Evolutionary conservation across 345 rosid genomes (phyloP), one percentile per base, ranked within the genome.

Genomic region (Melaleuca quinquenervia): DNA sequence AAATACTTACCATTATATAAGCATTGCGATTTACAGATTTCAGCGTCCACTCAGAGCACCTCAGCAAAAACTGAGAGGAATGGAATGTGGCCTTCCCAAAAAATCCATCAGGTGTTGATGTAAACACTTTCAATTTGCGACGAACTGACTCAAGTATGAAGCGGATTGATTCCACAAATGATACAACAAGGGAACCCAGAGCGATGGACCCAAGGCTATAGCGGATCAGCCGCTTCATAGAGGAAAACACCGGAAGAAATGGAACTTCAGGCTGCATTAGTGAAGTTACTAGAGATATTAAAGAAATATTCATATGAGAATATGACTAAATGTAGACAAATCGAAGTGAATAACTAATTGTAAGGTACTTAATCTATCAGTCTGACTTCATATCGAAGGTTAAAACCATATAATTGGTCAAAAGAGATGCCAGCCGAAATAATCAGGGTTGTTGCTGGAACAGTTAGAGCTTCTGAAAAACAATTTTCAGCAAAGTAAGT

Each of bases 141-240:
- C 99, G 96, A 90, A 94, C 87, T n/a, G 95, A 93, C 88, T 97
- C 99, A 0, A 97, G 98, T 70, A 97, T 94, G 87, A 96, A 94
- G 88, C 96, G 94, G 87, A 97, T 89, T 64, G 99, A 96, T 90
- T 94, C 99, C 90, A 97, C 98, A 89, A 96, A 94, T 45, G 98
- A 93, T 24, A 95, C 96, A 55, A 94, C 86, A 84, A 97, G 93
- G 82, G 99, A 97, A 82, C 99, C 99, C 82, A 97, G 97, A 82
- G 98, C 99, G 76, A 97, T 93, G 10, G 99, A 97, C 44, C 99
- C 99, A 82, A 97, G 90, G 91, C 94, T 96, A 91, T 95, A 97
- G 8, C 95, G 92, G 24, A 94, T 87, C 82, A 97, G 95, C 90
- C 95, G 92, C 93, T 93, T 97, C 98, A 97, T 96, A 12, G 99